Conservation (phyloP, 306 rosid genomes). For the Cercis canadensis region DNA sequence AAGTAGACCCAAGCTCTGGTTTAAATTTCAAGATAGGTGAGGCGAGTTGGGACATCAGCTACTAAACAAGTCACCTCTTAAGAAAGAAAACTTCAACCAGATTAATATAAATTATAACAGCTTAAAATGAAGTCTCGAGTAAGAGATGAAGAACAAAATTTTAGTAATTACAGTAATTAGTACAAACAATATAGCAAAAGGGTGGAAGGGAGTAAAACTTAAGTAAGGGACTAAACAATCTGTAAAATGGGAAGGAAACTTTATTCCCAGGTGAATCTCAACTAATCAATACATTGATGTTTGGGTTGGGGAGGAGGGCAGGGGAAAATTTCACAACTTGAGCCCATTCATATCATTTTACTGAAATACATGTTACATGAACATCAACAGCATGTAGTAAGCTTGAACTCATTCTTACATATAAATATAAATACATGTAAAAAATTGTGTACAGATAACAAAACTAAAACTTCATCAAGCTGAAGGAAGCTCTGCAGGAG, state of each 20-base stretch:
- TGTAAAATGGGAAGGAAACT: not conserved
- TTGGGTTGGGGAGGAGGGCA: not conserved
- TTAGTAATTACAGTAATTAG: not conserved
- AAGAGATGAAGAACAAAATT: conserved; percentile 6
- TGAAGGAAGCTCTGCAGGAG: conserved; percentile 55
- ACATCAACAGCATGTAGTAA: conserved; percentile 37
- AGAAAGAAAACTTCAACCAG: conserved; percentile 15
- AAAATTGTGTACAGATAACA: conserved; percentile 13
- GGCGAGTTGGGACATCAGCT: conserved; percentile 22
- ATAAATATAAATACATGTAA: conserved; percentile 27
- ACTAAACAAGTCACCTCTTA: conserved; percentile 11
- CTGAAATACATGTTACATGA: conserved; percentile 31
- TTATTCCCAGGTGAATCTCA: conserved; percentile 27
- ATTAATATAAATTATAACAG: conserved; percentile 11
- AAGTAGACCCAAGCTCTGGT: conserved; percentile 26
- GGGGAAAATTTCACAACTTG: conserved; percentile 11
- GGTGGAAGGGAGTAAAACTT: not conserved
- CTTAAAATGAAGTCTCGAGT: conserved; percentile 23
- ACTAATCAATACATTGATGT: conserved; percentile 14
- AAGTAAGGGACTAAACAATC: no score
- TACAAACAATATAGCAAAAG: not conserved
- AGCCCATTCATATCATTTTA: conserved; percentile 22
- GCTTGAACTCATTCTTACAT: conserved; percentile 40
- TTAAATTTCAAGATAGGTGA: conserved; percentile 26
- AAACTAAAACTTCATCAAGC: conserved; percentile 38